Evolutionary conservation across 768 basidiomycete species (phyloP), one percentile per base, ranked within the genome.

Genomic region (Tephrocybe sp.): DNA sequence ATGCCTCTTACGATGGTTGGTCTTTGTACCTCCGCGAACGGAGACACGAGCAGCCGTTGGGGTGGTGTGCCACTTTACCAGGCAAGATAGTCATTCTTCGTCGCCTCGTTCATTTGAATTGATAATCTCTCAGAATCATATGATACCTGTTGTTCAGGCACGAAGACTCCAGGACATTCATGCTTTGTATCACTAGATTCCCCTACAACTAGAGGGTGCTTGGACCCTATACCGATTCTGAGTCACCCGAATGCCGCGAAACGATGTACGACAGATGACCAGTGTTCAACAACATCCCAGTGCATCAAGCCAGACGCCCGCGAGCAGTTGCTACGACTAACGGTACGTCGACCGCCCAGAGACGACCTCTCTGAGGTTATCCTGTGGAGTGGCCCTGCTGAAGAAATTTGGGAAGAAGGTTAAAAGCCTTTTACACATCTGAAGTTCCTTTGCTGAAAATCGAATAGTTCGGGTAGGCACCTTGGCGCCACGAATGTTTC

Each of bases 321-420:
- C 30, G 75, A 79, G 30, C 69, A 74, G 18, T 70, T 92, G 2
- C 56, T 89, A 24, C 74, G 89, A 40, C 66, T 92, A 11, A 76
- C 72, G 0, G 60, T 86, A 5, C 63, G 61, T 26, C 50, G 51
- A 27, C 56, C 49, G 31, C 48, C 38, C 27, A 53, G 44, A n/a
- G 45, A 52, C 38, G 42, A 53, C 42, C 40, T 44, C 13, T 55
- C 74, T 27, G 62, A 71, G 32, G 70, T 82, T 1, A 65, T 92
- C 3, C 61, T 93, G 2, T 95, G 90, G 89, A 83, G 77, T 50
- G 92, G 92, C 0, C 82, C 87, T 5, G 68, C 67, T 8, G 58
- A 57, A 15, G 89, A 91, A 65, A 72, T 93, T 1, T 77, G 75
- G 68, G 79, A 85, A 44, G 76, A 86, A 74, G 82, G 87, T 84